A percentile compares a stretch with the other conserved stretches of the same genome.
These are phyloP conservation scores for Cornus florida DNA, from an alignment of 148 eudicot species.

Conservation along the genomic window DNA sequence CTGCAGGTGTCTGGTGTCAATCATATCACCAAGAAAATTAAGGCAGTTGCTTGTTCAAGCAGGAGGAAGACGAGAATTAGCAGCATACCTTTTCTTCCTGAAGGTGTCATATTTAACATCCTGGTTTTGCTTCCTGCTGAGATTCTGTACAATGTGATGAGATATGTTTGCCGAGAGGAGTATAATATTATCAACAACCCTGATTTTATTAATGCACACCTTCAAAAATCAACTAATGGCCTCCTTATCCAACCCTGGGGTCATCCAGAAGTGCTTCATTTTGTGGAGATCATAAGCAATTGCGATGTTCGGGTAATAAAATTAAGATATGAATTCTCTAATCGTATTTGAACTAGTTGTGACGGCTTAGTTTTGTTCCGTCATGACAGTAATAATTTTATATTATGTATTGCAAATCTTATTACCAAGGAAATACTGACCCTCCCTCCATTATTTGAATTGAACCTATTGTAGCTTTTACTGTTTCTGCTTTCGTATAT, in stretches of 20 bases:
- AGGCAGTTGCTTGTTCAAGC: no score
- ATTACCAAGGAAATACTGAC: not conserved
- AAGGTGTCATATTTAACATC: no score
- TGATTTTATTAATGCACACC: constrained; percentile 4
- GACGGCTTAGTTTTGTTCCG: constrained; percentile 11
- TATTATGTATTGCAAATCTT: not conserved
- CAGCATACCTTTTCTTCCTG: no score
- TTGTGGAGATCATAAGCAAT: not conserved
- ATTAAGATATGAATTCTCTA: not conserved
- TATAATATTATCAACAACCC: constrained; percentile 1
- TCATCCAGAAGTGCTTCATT: not conserved
- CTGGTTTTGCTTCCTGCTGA: no score
- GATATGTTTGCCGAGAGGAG: constrained; percentile 6
- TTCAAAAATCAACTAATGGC: not conserved
- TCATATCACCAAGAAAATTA: no score
- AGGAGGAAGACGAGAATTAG: no score
- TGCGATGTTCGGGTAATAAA: not conserved
- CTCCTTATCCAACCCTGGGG: not conserved
- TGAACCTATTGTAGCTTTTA: no score
- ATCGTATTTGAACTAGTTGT: not conserved
- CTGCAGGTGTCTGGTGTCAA: no score
- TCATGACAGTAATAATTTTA: not conserved
- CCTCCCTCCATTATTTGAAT: not conserved
- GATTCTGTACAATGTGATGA: constrained; percentile 14
- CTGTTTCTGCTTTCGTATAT: not conserved